Evolutionary conservation across 495 filamentous ascomycete species (phyloP).

Genomic region (Ramalina peruviana): DNA sequence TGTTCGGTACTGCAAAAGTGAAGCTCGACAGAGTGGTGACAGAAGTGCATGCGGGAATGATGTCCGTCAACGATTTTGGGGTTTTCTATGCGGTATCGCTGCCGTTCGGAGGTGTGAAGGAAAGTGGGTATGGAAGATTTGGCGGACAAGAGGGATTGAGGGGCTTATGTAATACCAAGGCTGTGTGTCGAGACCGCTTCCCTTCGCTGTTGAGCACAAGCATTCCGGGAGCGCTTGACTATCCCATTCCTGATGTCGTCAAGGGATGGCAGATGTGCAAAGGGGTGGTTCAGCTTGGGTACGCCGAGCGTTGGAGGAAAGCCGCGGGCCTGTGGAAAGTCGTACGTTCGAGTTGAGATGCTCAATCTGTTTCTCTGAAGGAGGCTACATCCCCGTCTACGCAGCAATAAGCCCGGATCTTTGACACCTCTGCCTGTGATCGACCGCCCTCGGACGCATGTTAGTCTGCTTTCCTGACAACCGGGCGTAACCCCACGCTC

Average conservation of each 20-base stretch:
- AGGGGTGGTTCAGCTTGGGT: conserved; percentile 49
- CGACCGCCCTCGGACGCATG: too few species aligned
- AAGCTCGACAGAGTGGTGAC: conserved; percentile 44
- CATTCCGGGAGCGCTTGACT: conserved; percentile 67
- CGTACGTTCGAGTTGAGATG: too few species aligned
- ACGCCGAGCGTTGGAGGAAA: conserved; percentile 37
- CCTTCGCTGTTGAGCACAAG: conserved; percentile 45
- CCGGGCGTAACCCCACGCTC: too few species aligned
- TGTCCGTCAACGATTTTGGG: conserved; percentile 88
- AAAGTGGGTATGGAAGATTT: conserved; percentile 82
- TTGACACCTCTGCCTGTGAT: too few species aligned
- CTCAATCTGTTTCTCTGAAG: too few species aligned
- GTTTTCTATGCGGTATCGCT: conserved; percentile 83
- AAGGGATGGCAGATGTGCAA: conserved; percentile 44
- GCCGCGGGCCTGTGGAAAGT: conserved; percentile 29
- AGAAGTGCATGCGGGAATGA: conserved; percentile 74
- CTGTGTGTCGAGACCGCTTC: conserved; percentile 65
- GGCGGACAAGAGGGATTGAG: conserved; percentile 81
- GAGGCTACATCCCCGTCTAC: too few species aligned
- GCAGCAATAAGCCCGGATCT: too few species aligned
- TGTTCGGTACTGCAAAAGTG: conserved; percentile 50
- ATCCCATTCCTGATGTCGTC: conserved; percentile 56
- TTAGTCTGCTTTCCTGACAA: too few species aligned
- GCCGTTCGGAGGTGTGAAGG: conserved; percentile 69
- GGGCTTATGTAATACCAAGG: conserved; percentile 72